Percentiles rank a stretch among this genome's conserved stretches.
These are phyloP conservation scores for Graphilbum ipis-grandicollis DNA, from an alignment of 2,329 filamentous ascomycete species.

Conservation along the genomic window DNA sequence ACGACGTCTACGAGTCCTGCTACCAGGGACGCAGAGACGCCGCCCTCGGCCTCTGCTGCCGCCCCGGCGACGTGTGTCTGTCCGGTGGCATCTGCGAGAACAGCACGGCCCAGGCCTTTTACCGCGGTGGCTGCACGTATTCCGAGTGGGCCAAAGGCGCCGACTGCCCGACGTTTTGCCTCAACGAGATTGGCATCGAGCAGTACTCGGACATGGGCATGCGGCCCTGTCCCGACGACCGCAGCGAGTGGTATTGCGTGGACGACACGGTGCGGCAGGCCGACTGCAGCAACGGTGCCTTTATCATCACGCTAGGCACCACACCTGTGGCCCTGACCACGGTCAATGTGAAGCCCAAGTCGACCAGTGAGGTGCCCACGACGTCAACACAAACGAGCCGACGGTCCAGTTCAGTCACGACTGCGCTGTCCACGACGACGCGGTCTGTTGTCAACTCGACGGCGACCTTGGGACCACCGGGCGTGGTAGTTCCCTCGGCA, in stretches of 20 bases:
- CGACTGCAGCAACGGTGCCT: constrained; percentile 4
- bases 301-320: constrained; percentile 3
- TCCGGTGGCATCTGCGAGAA: constrained; percentile 5
- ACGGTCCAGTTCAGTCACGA: too few relatives aligned
- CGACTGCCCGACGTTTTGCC: constrained; percentile 5
- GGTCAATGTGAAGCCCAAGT: neutral
- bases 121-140: constrained; percentile 6
- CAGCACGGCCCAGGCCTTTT: neutral
- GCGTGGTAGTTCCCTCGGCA: too few relatives aligned
- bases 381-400: too few relatives aligned
- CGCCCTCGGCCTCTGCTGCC: constrained; percentile 7
- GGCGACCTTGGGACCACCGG: neutral
- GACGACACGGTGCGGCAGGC: neutral
- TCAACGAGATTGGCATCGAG: constrained; percentile 1
- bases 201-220: constrained; percentile 1
- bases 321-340: constrained; percentile 1
- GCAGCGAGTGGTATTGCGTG: constrained; percentile 5
- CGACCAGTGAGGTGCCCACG: too few relatives aligned
- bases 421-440: too few relatives aligned
- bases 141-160: constrained; percentile 2
- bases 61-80: constrained; percentile 6
- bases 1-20: constrained; percentile 4
- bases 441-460: neutral
- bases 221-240: constrained; percentile 1
- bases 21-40: neutral